A percentile compares a stretch with the other conserved stretches of the same genome.
phyloP scores from a whole-genome alignment of 75 land plant genomes.

The Picea sitchensis region DNA sequence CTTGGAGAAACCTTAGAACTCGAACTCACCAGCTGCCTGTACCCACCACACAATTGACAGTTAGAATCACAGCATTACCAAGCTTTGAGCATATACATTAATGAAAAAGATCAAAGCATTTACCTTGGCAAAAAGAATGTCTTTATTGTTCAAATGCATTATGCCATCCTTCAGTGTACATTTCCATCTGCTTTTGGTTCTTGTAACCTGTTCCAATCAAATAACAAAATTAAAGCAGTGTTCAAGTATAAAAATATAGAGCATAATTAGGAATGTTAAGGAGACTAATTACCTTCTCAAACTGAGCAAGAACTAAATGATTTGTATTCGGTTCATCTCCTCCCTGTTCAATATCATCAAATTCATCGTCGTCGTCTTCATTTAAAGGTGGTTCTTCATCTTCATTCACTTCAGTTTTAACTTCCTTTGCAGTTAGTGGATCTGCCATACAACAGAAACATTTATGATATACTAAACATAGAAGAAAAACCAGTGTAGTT shows the following conservation, averaged over 20 bases:
- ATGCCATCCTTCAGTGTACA: conserved; percentile 97
- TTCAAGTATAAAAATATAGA: background rate
- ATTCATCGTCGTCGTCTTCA: conserved; percentile 89
- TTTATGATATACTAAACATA: background rate
- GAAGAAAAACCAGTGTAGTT: background rate
- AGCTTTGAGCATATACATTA: background rate
- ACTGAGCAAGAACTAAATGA: conserved; percentile 92
- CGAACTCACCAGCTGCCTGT: conserved; percentile 60
- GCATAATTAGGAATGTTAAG: background rate
- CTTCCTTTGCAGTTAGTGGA: conserved; percentile 37
- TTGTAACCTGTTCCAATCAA: conserved; percentile 61
- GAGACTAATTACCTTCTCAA: conserved; percentile 73
- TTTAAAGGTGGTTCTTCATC: conserved; percentile 89
- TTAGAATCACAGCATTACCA: background rate
- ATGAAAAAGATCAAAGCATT: background rate
- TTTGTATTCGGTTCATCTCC: conserved; percentile 75
- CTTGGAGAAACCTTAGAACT: conserved; percentile 24
- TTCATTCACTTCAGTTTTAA: conserved; percentile 48
- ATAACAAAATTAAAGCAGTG: background rate
- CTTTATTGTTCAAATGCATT: conserved; percentile 86
- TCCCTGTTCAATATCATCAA: conserved; percentile 80
- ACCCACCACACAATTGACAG: background rate
- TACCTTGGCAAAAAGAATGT: conserved; percentile 96
- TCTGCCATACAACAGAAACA: conserved; percentile 20
- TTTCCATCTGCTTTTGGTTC: conserved; percentile 97